These are phyloP conservation scores for Cicer yamashitae DNA, from an alignment of 306 rosid genomes.

Conservation along the genomic window DNA sequence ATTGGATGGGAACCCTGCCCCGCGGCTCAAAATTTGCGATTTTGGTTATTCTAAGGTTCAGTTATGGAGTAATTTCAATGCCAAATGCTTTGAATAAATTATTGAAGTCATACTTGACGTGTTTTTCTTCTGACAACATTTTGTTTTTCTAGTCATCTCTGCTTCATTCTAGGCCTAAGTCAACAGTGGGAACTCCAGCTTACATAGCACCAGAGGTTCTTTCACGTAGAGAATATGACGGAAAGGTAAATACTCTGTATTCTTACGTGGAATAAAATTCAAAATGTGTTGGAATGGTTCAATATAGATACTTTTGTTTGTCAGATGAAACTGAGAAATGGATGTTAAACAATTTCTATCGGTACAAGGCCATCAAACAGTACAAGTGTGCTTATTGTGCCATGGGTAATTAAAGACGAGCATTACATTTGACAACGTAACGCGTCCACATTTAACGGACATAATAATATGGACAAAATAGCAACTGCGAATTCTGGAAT, in stretches of 20 bases:
- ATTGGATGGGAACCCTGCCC: constrained; percentile 89
- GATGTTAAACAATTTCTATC: not conserved
- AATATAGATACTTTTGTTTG: constrained; percentile 3
- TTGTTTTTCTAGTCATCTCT: constrained; percentile 70
- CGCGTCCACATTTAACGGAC: constrained; percentile 19
- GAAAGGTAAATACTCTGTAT: constrained; percentile 68
- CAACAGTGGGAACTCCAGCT: constrained; percentile 88
- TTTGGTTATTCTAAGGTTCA: constrained; percentile 89
- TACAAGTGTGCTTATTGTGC: constrained; percentile 8
- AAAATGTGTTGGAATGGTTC: constrained; percentile 36
- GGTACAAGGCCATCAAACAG: constrained; percentile 27
- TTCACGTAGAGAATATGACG: constrained; percentile 84
- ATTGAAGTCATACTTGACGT: not conserved
- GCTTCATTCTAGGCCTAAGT: constrained; percentile 87
- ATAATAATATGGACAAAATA: constrained; percentile 3
- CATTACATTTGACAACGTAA: constrained; percentile 34
- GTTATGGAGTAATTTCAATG: constrained; percentile 34
- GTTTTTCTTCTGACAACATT: constrained; percentile 43
- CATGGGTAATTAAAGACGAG: not conserved
- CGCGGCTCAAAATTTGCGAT: constrained; percentile 86
- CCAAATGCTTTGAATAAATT: constrained; percentile 38
- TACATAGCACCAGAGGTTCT: constrained; percentile 93
- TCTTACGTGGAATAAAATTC: constrained; percentile 5
- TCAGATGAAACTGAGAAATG: constrained; percentile 18
- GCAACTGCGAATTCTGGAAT: constrained; percentile 18